Evolutionary conservation across 2,329 filamentous ascomycete species (phyloP).

Genomic region (Claviceps lovelessii): DNA sequence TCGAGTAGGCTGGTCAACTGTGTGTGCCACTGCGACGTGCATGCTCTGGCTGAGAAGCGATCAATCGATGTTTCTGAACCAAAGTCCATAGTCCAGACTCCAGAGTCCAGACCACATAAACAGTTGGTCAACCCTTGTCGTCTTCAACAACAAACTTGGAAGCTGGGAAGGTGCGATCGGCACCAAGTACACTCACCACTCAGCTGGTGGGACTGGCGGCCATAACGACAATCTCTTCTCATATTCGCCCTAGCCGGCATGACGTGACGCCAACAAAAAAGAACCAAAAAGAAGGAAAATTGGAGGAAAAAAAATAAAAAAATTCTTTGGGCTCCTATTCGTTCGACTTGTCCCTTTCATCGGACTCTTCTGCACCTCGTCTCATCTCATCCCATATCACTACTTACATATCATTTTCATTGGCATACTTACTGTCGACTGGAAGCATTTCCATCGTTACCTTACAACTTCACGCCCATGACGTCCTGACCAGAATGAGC

Average conservation of each 20-base stretch:
- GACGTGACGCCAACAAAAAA: background rate
- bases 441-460: background rate
- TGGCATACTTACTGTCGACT: constrained; percentile 2
- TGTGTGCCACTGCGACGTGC: no score
- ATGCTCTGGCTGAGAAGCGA: background rate
- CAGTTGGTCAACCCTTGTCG: background rate
- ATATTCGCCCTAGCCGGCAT: background rate
- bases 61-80: background rate
- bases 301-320: background rate
- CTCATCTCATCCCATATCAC: background rate
- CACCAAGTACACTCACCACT: background rate
- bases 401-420: constrained; percentile 4
- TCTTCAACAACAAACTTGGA: background rate
- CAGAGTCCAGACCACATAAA: background rate
- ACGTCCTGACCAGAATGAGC: constrained; percentile 17
- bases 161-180: background rate
- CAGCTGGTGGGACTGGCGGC: background rate
- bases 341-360: background rate
- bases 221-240: background rate
- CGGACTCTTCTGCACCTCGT: constrained; percentile 1
- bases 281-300: background rate
- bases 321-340: background rate
- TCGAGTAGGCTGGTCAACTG: no score
- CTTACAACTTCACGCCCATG: constrained; percentile 9
- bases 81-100: background rate